A percentile compares a stretch with the other conserved stretches of the same genome.
Conservation (phyloP, 768 basidiomycete species). For the Mycena venus region DNA sequence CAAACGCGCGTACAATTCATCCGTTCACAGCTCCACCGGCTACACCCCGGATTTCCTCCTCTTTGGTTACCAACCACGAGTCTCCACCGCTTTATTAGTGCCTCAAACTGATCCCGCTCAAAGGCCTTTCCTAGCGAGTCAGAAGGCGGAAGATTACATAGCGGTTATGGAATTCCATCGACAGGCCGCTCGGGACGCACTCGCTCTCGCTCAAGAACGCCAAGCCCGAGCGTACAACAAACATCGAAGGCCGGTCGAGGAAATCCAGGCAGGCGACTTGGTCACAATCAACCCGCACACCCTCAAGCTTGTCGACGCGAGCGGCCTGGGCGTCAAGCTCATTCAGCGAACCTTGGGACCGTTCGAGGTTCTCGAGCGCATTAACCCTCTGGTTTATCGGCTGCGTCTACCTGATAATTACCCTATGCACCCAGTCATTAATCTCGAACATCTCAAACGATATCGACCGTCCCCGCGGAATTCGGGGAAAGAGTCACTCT, state of each 20-base stretch:
- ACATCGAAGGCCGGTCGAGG: conserved; percentile 20
- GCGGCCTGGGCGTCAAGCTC: conserved; percentile 41
- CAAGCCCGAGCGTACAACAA: neutral
- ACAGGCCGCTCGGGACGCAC: neutral
- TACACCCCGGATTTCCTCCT: conserved; percentile 44
- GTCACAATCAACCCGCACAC: conserved; percentile 42
- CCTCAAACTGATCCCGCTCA: neutral
- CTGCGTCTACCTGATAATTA: conserved; percentile 39
- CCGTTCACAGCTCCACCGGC: conserved; percentile 39
- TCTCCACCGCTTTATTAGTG: conserved; percentile 1
- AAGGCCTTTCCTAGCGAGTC: conserved; percentile 11
- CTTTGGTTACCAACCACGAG: conserved; percentile 43
- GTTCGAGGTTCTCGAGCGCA: neutral
- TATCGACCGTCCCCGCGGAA: conserved; percentile 30
- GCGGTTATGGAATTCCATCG: neutral
- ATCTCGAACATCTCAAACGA: conserved; percentile 37
- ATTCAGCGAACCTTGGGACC: neutral
- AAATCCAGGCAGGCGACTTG: conserved; percentile 8
- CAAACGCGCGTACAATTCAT: conserved; percentile 46
- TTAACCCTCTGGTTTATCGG: conserved; percentile 40
- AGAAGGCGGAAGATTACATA: conserved; percentile 9
- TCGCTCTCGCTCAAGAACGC: neutral
- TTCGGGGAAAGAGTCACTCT: neutral
- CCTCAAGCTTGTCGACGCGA: conserved; percentile 36
- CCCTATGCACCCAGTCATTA: conserved; percentile 41